phyloP scores from a whole-genome alignment of 1,284 basidiomycete species.

The Takashimella koratensis region DNA sequence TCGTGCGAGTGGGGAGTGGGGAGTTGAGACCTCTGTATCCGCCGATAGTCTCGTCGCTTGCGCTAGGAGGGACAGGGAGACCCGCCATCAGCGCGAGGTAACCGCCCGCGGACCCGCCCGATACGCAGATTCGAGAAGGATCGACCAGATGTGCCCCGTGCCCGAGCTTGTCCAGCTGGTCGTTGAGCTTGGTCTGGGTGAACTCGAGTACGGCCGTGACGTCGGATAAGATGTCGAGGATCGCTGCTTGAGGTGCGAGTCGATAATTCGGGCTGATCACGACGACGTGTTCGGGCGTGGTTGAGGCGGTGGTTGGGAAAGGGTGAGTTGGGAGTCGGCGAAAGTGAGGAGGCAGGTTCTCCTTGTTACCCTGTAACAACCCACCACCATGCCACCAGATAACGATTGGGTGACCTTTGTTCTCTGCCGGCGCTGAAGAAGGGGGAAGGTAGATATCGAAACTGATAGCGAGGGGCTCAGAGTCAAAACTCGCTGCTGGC shows the following conservation, averaged over 20 bases:
- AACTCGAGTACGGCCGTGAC: constrained; percentile 30
- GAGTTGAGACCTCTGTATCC: constrained; percentile 28
- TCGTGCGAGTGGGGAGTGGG: too few relatives aligned
- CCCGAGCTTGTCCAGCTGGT: constrained; percentile 25
- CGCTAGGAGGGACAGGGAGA: constrained; percentile 22
- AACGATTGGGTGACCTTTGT: constrained; percentile 30
- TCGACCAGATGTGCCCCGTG: constrained; percentile 31
- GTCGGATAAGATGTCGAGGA: constrained; percentile 44
- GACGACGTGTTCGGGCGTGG: constrained; percentile 21
- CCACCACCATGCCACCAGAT: constrained; percentile 49
- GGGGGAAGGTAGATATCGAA: constrained; percentile 44
- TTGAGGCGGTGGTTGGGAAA: constrained; percentile 5
- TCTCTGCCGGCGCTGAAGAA: constrained; percentile 2
- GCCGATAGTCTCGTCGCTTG: constrained; percentile 34
- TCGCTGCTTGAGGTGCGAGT: constrained; percentile 39
- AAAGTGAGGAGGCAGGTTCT: constrained; percentile 47
- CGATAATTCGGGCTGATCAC: constrained; percentile 46
- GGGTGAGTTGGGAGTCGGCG: constrained; percentile 31
- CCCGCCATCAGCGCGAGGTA: constrained; percentile 45
- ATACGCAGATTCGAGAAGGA: constrained; percentile 33
- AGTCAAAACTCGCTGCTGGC: constrained; percentile 44
- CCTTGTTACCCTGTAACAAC: constrained; percentile 46
- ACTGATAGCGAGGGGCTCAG: constrained; percentile 37
- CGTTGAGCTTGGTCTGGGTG: constrained; percentile 35
- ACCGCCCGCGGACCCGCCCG: constrained; percentile 43